Conservation (phyloP, 1,284 basidiomycete genomes). For the Omphalotus olearius region DNA sequence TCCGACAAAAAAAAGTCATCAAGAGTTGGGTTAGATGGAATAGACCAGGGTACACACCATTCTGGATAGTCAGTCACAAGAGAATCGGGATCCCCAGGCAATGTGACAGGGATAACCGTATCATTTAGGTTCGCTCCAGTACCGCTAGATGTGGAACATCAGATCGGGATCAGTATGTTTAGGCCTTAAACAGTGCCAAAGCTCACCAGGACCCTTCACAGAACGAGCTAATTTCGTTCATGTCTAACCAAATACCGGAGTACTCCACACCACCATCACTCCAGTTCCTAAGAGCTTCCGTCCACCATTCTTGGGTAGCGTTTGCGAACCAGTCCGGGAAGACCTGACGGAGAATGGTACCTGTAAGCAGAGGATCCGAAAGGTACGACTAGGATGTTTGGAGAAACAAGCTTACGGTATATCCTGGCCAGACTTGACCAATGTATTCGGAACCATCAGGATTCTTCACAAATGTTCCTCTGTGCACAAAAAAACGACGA, state of each 20-base stretch:
- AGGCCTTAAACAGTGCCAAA: not conserved
- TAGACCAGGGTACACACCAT: slow-evolving; percentile 39
- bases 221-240: slow-evolving; percentile 68
- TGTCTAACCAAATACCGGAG: slow-evolving; percentile 74
- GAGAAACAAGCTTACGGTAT: slow-evolving; percentile 29
- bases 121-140: slow-evolving; percentile 49
- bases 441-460: slow-evolving; percentile 63
- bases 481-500: slow-evolving; percentile 23
- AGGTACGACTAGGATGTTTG: not conserved
- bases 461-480: slow-evolving; percentile 63
- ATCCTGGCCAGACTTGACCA: slow-evolving; percentile 60
- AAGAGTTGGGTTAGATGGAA: not conserved
- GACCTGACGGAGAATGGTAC: slow-evolving; percentile 25
- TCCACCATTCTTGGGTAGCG: slow-evolving; percentile 56
- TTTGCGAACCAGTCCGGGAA: slow-evolving; percentile 72
- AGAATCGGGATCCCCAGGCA: slow-evolving; percentile 51
- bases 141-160: slow-evolving; percentile 33
- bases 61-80: slow-evolving; percentile 54
- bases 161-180: not conserved
- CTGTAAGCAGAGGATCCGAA: not conserved
- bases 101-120: slow-evolving; percentile 39
- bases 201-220: slow-evolving; percentile 61
- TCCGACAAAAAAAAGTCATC: not conserved
- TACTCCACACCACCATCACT: slow-evolving; percentile 52
- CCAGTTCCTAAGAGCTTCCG: slow-evolving; percentile 58